Evolutionary conservation across 176 grass and related monocot genomes (phyloP).

Genomic region (Canna indica): DNA sequence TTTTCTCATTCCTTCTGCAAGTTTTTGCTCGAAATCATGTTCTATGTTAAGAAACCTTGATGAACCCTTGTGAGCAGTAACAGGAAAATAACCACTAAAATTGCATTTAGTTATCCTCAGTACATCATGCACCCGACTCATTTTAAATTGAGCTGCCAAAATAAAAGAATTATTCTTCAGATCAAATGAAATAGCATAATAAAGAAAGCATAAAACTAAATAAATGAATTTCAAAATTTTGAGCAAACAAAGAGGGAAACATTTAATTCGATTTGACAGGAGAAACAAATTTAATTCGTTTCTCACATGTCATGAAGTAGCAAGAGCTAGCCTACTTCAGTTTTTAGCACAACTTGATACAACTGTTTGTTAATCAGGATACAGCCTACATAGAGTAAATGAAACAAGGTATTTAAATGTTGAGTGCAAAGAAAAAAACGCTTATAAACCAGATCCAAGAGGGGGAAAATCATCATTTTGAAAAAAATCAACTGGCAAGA

Average conservation of each 20-base stretch:
- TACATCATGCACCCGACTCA: slow-evolving; percentile 48
- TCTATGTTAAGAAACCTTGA: slow-evolving; percentile 38
- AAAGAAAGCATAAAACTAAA: neutral
- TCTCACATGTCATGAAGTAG: neutral
- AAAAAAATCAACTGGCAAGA: no score
- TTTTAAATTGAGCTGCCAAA: slow-evolving; percentile 33
- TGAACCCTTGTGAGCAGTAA: slow-evolving; percentile 30
- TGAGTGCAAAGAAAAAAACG: neutral
- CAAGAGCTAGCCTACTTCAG: neutral
- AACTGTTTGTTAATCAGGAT: neutral
- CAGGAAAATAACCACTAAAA: slow-evolving; percentile 52
- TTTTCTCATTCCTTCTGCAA: slow-evolving; percentile 46
- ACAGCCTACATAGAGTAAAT: neutral
- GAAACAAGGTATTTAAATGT: neutral
- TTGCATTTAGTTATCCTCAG: slow-evolving; percentile 35
- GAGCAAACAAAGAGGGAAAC: neutral
- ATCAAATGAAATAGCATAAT: neutral
- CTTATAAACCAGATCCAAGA: neutral
- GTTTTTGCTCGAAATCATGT: slow-evolving; percentile 39
- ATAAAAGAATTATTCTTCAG: neutral
- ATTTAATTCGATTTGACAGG: neutral
- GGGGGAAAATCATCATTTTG: no score
- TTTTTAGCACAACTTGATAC: neutral
- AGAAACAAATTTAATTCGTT: neutral
- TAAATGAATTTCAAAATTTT: neutral